These are phyloP conservation scores for Asparagopsis taxiformis DNA, from an alignment of 31 red algal species.

Conservation along the genomic window DNA sequence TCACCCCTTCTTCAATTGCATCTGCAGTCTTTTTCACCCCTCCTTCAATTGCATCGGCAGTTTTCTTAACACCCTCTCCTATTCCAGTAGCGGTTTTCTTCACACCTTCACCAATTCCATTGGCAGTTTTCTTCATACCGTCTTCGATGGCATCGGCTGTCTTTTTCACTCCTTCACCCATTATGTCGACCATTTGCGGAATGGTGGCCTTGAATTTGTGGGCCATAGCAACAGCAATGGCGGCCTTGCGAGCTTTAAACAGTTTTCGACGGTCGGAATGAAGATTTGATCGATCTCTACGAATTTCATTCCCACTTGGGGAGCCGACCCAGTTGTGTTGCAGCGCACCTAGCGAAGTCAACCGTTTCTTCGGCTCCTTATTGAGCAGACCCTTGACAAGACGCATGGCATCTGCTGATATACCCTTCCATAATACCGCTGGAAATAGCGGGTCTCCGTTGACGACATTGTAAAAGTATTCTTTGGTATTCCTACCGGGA, in stretches of 20 bases:
- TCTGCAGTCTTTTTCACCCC: constrained; percentile 49
- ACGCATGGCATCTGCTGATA: constrained; percentile 70
- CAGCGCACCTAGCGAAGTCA: constrained; percentile 63
- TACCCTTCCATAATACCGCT: constrained; percentile 67
- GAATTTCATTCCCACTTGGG: constrained; percentile 39
- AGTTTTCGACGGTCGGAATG: constrained; percentile 48
- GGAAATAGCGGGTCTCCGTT: constrained; percentile 60
- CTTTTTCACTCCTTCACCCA: constrained; percentile 43
- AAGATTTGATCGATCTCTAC: constrained; percentile 62
- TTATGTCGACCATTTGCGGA: constrained; percentile 50
- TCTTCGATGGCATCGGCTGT: constrained; percentile 27
- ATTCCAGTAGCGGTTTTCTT: constrained; percentile 40
- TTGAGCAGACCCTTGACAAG: constrained; percentile 78
- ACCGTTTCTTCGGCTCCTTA: constrained; percentile 78
- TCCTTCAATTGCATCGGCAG: constrained; percentile 27
- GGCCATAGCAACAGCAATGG: constrained; percentile 67
- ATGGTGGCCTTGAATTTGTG: constrained; percentile 67
- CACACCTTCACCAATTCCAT: constrained; percentile 27
- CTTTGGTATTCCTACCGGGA: constrained; percentile 61
- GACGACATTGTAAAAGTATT: constrained; percentile 71
- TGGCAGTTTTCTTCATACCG: constrained; percentile 36
- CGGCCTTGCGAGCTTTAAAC: constrained; percentile 49
- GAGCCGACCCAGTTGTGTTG: constrained; percentile 70
- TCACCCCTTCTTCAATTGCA: constrained; percentile 38
- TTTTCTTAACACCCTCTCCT: constrained; percentile 45